phyloP scores from a whole-genome alignment of 129 eudicot species.

The Cynara cardunculus region DNA sequence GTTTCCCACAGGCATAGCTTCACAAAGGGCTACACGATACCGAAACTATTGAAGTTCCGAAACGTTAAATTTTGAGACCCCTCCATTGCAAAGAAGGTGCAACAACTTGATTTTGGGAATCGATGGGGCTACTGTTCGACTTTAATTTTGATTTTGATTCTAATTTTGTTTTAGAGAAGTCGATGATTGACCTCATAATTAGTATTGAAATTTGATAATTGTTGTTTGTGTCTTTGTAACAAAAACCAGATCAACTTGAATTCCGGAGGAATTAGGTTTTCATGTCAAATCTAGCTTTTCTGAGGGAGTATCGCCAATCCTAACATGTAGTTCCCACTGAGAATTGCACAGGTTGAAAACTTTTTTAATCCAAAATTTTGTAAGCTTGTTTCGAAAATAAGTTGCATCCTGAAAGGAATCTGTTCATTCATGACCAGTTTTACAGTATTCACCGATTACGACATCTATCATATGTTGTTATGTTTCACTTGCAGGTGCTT shows the following conservation, averaged over 20 bases:
- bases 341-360: background rate
- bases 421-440: background rate
- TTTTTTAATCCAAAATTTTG: background rate
- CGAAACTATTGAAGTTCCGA: background rate
- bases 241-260: background rate
- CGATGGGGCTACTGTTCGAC: background rate
- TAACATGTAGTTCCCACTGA: background rate
- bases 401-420: background rate
- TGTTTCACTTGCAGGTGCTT: slow-evolving; percentile 48
- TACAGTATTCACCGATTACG: background rate
- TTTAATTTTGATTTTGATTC: background rate
- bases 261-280: background rate
- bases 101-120: background rate
- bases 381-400: background rate
- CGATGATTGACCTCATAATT: background rate
- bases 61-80: no score
- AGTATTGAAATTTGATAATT: background rate
- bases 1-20: background rate
- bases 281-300: background rate
- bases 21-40: background rate
- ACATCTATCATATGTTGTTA: background rate
- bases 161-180: background rate
- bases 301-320: background rate
- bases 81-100: background rate
- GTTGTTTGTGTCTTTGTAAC: slow-evolving; percentile 4